Base-by-base conservation (phyloP, 192 early-diverging fungal species). In the Entomortierella parvispora region DNA sequence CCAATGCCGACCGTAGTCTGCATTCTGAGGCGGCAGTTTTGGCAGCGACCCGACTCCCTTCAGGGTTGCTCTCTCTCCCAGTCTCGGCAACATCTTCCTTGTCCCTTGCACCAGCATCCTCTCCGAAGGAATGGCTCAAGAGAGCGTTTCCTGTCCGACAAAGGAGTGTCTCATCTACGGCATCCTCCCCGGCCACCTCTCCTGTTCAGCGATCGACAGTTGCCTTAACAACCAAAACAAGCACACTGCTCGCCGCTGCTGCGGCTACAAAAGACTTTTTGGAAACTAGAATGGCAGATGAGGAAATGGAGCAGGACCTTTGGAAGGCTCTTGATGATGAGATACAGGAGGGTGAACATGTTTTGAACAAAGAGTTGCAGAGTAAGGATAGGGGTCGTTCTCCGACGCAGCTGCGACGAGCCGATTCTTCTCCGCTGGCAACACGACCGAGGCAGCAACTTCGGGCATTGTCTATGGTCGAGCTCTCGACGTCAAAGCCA, bases 391-490 rank as follows among this genome's bases (percentile, higher is more conserved):
- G n/a, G n/a, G n/a, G n/a, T n/a, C n/a, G n/a, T n/a, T n/a, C n/a
- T n/a, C n/a, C n/a, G n/a, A n/a, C n/a, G n/a, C n/a, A n/a, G n/a
- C n/a, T n/a, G n/a, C n/a, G n/a, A n/a, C n/a, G n/a, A n/a, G n/a
- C 32, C 25, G 26, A n/a, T 17, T 14, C 20, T 18, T 17, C 22
- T 12, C 26, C 20, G 22, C 0, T 23, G 48, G 40, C 23, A 26
- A 63, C 7, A 12, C 12, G 17, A n/a, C 46, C 0, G 32, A 6
- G 12, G 33, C n/a, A 9, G 45, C 45, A 42, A 20, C 29, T 20
- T n/a, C n/a, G 61, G 25, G 61, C 61, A 4, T 18, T 63, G 49
- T 40, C 61, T 5, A 63, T 63, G 61, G 61, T 63, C 2, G 61
- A 63, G 5, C 18, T 63, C n/a, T 63, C 61, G 26, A 31, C 6